phyloP scores from a whole-genome alignment of 768 basidiomycete species.

The Sistotremastrum suecicum region DNA sequence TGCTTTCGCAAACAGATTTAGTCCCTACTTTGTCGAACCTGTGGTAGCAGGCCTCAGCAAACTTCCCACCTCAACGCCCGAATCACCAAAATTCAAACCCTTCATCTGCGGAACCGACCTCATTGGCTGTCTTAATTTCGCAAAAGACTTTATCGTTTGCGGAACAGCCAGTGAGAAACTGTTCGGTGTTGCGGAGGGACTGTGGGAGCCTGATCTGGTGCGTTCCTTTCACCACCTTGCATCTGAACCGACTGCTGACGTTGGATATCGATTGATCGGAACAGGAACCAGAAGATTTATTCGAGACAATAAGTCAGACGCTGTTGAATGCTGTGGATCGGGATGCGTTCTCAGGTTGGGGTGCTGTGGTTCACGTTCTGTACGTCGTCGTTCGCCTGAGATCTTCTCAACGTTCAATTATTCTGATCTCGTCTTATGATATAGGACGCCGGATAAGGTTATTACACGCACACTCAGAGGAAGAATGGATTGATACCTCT shows the following conservation, averaged over 20 bases:
- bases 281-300: constrained; percentile 82
- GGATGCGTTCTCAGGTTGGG: constrained; percentile 96
- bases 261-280: neutral
- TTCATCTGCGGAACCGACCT: constrained; percentile 94
- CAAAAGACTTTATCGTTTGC: constrained; percentile 93
- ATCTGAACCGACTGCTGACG: neutral
- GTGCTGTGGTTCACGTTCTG: constrained; percentile 91
- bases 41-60: constrained; percentile 86
- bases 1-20: constrained; percentile 36
- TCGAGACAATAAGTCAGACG: constrained; percentile 97
- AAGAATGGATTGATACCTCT: constrained; percentile 65
- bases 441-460: constrained; percentile 35
- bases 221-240: constrained; percentile 3
- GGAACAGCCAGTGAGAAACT: constrained; percentile 88
- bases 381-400: constrained; percentile 27
- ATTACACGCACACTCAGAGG: constrained; percentile 80
- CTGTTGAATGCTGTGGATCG: constrained; percentile 90
- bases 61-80: constrained; percentile 23
- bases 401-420: neutral
- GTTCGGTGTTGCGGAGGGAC: constrained; percentile 92
- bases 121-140: constrained; percentile 86
- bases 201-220: constrained; percentile 92
- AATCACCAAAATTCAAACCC: constrained; percentile 47
- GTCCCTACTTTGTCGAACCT: constrained; percentile 93
- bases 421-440: neutral